phyloP scores from a whole-genome alignment of 148 eudicot species.

The Limonium bicolor region DNA sequence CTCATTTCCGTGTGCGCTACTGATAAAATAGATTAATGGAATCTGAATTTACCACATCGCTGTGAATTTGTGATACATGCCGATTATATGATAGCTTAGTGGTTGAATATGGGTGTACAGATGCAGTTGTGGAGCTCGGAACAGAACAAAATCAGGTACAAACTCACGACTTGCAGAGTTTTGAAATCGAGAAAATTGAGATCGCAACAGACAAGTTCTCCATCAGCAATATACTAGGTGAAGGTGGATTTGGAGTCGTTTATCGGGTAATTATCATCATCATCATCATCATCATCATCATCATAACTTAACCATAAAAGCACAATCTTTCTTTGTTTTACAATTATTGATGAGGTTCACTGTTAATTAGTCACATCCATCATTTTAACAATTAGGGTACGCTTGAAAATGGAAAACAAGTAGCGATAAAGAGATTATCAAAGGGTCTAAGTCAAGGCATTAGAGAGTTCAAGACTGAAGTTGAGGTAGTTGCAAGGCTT shows the following conservation, averaged over 20 bases:
- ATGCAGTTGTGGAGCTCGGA: too few species aligned
- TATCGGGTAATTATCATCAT: too few species aligned
- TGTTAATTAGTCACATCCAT: too few species aligned
- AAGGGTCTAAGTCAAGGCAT: conserved; percentile 8
- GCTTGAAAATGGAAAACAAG: conserved; percentile 7
- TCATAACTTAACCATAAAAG: not conserved
- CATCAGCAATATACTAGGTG: conserved; percentile 16
- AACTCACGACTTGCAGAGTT: not conserved
- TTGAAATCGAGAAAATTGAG: not conserved
- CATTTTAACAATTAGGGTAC: conserved; percentile 1
- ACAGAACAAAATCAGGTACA: not conserved
- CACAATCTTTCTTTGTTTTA: too few species aligned
- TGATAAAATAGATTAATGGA: too few species aligned
- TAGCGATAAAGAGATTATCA: conserved; percentile 19
- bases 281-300: not conserved
- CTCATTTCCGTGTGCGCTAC: too few species aligned
- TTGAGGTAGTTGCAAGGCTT: conserved; percentile 13
- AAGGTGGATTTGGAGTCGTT: conserved; percentile 39
- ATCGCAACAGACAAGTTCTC: conserved; percentile 20
- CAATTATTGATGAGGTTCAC: too few species aligned
- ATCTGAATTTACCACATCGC: not conserved
- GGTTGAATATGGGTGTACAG: too few species aligned
- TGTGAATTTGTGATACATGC: not conserved
- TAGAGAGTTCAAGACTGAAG: conserved; percentile 14
- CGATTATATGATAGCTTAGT: not conserved